These are phyloP conservation scores for Magnaporthiopsis rhizophila DNA, from an alignment of 2,329 filamentous ascomycete genomes.

Conservation along the genomic window DNA sequence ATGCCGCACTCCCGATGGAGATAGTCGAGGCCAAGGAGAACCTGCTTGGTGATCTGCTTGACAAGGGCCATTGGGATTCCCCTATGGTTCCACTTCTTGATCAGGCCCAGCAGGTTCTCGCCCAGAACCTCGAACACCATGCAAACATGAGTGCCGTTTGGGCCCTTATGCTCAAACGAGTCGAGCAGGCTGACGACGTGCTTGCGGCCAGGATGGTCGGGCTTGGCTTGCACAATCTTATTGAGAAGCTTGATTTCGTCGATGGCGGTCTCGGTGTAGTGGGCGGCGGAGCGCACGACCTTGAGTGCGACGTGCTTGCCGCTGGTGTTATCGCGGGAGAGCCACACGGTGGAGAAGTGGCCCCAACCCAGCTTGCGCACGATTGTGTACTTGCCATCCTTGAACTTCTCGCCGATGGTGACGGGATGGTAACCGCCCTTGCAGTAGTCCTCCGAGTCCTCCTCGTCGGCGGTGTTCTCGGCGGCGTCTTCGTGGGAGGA, in stretches of 20 bases:
- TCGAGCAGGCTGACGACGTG: constrained; percentile 95
- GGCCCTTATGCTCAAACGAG: constrained; percentile 95
- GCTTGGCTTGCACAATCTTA: constrained; percentile 92
- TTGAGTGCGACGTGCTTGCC: constrained; percentile 96
- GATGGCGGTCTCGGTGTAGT: constrained; percentile 97
- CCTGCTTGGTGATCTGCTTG: constrained; percentile 98
- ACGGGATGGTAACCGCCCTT: constrained; percentile 98
- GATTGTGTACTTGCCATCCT: constrained; percentile 92
- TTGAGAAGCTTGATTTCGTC: constrained; percentile 98
- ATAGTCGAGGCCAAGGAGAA: constrained; percentile 90
- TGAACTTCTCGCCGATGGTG: constrained; percentile 89
- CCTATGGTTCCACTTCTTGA: constrained; percentile 97
- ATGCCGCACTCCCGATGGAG: constrained; percentile 97
- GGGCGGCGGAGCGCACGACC: constrained; percentile 92
- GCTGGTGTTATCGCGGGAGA: constrained; percentile 73
- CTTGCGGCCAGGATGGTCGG: constrained; percentile 84
- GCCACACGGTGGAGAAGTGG: constrained; percentile 96
- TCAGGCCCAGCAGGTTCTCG: constrained; percentile 87
- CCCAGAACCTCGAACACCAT: constrained; percentile 99
- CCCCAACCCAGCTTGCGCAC: constrained; percentile 97
- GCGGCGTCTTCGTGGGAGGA: constrained; percentile 74
- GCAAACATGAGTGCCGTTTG: constrained; percentile 93
- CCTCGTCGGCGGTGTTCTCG: constrained; percentile 93
- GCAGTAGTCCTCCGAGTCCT: constrained; percentile 98
- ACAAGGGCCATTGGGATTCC: constrained; percentile 94